Percentiles rank a stretch among this genome's conserved stretches.
phyloP scores from a whole-genome alignment of 2,329 filamentous ascomycete genomes.

The Colletotrichum gloeosporioides region DNA sequence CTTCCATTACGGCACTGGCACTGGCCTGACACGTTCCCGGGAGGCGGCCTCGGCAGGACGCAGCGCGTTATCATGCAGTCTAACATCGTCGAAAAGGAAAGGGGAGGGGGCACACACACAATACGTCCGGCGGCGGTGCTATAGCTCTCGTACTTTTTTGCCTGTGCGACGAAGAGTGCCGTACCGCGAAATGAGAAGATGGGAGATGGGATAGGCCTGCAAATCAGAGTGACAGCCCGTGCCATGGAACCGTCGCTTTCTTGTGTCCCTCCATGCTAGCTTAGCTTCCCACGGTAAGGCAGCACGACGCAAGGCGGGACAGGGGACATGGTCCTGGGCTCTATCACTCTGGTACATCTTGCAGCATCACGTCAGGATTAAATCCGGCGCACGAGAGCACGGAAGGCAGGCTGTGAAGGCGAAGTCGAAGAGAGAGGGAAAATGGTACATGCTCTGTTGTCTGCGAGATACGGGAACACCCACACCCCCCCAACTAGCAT shows the following conservation, averaged over 20 bases:
- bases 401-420: neutral
- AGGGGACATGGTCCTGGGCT: neutral
- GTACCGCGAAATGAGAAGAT: neutral
- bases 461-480: neutral
- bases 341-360: neutral
- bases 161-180: neutral
- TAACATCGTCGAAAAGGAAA: neutral
- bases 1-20: neutral
- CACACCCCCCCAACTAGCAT: neutral
- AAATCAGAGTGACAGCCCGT: neutral
- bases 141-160: neutral
- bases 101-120: neutral
- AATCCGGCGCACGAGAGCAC: neutral
- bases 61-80: neutral
- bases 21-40: neutral
- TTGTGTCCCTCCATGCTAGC: neutral
- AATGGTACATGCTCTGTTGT: neutral
- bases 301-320: neutral
- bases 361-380: neutral
- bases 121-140: neutral
- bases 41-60: neutral
- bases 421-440: neutral
- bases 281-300: neutral
- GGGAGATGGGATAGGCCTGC: neutral
- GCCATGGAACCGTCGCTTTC: neutral